These are phyloP conservation scores for Pseudonitzschia multistriata DNA, from an alignment of 108 stramenopile species.

Conservation along the genomic window DNA sequence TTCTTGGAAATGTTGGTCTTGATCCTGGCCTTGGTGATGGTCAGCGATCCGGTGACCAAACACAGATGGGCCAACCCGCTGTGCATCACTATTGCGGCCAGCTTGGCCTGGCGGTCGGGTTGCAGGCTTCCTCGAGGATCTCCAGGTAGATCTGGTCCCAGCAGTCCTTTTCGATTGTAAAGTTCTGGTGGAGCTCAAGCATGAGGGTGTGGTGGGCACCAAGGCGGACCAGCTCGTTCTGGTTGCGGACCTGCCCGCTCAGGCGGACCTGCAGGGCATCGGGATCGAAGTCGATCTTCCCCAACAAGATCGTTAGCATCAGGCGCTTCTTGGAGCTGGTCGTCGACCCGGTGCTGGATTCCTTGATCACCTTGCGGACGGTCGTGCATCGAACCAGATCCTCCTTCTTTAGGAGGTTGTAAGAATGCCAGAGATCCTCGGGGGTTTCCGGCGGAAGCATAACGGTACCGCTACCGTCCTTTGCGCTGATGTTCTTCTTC, in stretches of 20 bases:
- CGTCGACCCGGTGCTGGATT: constrained; percentile 87
- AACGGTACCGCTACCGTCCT: constrained; percentile 87
- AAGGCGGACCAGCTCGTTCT: constrained; percentile 86
- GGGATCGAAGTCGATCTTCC: constrained; percentile 90
- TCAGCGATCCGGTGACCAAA: constrained; percentile 89
- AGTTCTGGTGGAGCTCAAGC: constrained; percentile 84
- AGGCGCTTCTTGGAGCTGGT: constrained; percentile 83
- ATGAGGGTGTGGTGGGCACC: constrained; percentile 95
- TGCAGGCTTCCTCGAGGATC: constrained; percentile 84
- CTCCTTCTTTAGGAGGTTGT: constrained; percentile 86
- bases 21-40: constrained; percentile 87
- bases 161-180: constrained; percentile 87
- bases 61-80: constrained; percentile 91
- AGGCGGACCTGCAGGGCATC: constrained; percentile 84
- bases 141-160: constrained; percentile 96
- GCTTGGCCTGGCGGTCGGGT: constrained; percentile 90
- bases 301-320: constrained; percentile 85
- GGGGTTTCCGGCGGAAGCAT: constrained; percentile 86
- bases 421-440: constrained; percentile 98
- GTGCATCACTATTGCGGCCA: constrained; percentile 93
- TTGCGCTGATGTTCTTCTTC: constrained; percentile 76
- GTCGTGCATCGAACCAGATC: constrained; percentile 92
- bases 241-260: constrained; percentile 71
- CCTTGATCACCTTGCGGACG: constrained; percentile 93
- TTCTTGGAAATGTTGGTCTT: constrained; percentile 93